These are phyloP conservation scores for Heteromeles arbutifolia DNA, from an alignment of 306 rosid genomes.

Conservation along the genomic window DNA sequence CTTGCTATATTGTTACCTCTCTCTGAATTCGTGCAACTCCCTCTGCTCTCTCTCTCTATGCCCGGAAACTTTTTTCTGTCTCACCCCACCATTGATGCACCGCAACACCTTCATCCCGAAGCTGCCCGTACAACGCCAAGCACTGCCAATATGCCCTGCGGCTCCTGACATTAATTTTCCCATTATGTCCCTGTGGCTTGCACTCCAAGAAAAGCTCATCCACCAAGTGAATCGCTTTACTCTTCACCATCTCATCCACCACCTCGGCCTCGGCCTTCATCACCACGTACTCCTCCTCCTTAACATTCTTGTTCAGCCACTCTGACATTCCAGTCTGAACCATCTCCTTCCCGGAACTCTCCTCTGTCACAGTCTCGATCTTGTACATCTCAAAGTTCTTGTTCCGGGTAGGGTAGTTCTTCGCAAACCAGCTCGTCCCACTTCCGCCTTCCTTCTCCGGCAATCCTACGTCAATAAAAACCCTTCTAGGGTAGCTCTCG, in stretches of 20 bases:
- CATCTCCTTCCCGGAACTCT: constrained; percentile 16
- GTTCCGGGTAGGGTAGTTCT: constrained; percentile 58
- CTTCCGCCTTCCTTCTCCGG: constrained; percentile 47
- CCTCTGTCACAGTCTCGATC: constrained; percentile 42
- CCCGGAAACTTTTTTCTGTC: background rate
- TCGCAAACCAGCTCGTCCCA: constrained; percentile 43
- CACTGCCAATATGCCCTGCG: constrained; percentile 80
- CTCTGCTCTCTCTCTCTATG: background rate
- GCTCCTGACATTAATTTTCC: constrained; percentile 8
- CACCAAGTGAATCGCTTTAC: constrained; percentile 38
- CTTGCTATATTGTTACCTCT: background rate
- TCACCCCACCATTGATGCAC: constrained; percentile 96
- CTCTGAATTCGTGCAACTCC: background rate
- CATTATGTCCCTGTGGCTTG: constrained; percentile 37
- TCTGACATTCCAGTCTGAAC: constrained; percentile 43
- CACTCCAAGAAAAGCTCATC: constrained; percentile 89
- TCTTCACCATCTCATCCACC: constrained; percentile 65
- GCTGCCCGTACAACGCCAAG: constrained; percentile 66
- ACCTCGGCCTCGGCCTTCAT: constrained; percentile 81
- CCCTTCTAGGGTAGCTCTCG: constrained; percentile 53
- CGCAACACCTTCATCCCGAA: constrained; percentile 81
- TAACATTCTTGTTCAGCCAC: constrained; percentile 60
- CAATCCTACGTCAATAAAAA: constrained; percentile 61
- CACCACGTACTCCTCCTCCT: constrained; percentile 72
- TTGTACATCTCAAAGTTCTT: constrained; percentile 58